phyloP scores from a whole-genome alignment of 140 eudicot species.

The Flaveria floridana region DNA sequence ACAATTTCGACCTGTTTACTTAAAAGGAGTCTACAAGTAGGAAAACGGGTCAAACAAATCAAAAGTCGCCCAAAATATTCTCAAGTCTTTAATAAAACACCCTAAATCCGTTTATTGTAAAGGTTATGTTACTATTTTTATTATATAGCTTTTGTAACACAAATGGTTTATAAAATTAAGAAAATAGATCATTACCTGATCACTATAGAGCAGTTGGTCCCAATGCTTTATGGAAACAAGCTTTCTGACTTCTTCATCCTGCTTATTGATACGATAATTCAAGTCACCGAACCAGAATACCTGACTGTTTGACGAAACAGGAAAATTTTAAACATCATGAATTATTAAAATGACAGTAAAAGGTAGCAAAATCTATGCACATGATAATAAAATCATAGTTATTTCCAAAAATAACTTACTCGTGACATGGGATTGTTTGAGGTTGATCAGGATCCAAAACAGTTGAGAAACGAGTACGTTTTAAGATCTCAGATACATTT shows the following conservation, averaged over 20 bases:
- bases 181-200: constrained; percentile 57
- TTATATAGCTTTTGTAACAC: too few species aligned
- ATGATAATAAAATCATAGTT: constrained; percentile 1
- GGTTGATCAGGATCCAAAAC: constrained; percentile 70
- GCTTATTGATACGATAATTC: constrained; percentile 91
- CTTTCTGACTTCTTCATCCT: constrained; percentile 72
- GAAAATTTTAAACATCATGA: constrained; percentile 4
- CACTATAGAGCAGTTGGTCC: constrained; percentile 69
- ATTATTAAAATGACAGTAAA: neutral
- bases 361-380: neutral
- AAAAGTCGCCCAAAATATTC: neutral
- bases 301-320: constrained; percentile 57
- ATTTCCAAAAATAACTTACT: constrained; percentile 50
- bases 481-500: constrained; percentile 75
- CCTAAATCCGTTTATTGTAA: neutral
- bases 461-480: constrained; percentile 82
- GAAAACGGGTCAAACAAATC: constrained; percentile 2
- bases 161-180: neutral
- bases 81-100: neutral
- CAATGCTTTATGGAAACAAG: constrained; percentile 69
- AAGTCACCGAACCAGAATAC: constrained; percentile 98
- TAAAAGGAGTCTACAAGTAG: neutral
- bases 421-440: constrained; percentile 83
- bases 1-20: neutral
- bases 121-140: neutral